These are phyloP conservation scores for Fusarium subtropicale DNA, from an alignment of 2,329 filamentous ascomycete species.

Conservation along the genomic window DNA sequence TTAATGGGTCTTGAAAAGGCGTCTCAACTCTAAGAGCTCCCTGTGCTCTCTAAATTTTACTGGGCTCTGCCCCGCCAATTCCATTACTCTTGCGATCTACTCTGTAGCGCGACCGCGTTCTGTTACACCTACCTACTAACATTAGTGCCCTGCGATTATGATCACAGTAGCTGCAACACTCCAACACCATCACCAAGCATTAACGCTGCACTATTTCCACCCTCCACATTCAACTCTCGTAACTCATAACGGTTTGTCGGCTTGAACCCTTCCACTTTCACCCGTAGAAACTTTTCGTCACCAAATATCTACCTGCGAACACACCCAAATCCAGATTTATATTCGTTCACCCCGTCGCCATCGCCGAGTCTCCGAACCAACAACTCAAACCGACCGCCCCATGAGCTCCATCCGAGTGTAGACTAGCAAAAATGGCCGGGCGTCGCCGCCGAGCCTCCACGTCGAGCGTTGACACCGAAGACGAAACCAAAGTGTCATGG, in stretches of 20 bases:
- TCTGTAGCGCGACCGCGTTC: slow-evolving; percentile 32
- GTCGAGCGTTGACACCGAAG: slow-evolving; percentile 59
- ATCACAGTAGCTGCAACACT: not conserved
- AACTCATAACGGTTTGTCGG: not conserved
- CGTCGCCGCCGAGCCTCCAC: slow-evolving; percentile 57
- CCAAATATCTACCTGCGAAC: not conserved
- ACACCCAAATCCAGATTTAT: not conserved
- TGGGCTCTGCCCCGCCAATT: slow-evolving; percentile 31
- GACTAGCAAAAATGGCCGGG: slow-evolving; percentile 54
- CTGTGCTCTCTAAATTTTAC: slow-evolving; percentile 21
- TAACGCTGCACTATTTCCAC: not conserved
- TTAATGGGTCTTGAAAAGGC: not conserved
- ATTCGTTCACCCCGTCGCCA: not conserved
- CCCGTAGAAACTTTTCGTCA: not conserved
- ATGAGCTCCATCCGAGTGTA: slow-evolving; percentile 30
- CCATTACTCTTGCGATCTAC: not conserved
- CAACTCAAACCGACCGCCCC: slow-evolving; percentile 5
- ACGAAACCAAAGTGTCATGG: slow-evolving; percentile 53
- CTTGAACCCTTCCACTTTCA: not conserved
- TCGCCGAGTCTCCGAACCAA: not conserved
- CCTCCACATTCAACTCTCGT: not conserved
- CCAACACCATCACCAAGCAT: not conserved
- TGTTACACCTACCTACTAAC: not conserved
- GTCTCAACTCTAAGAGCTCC: not conserved
- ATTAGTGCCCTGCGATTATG: not conserved